These are phyloP conservation scores for Delonix regia DNA, from an alignment of 306 rosid species.

Conservation along the genomic window DNA sequence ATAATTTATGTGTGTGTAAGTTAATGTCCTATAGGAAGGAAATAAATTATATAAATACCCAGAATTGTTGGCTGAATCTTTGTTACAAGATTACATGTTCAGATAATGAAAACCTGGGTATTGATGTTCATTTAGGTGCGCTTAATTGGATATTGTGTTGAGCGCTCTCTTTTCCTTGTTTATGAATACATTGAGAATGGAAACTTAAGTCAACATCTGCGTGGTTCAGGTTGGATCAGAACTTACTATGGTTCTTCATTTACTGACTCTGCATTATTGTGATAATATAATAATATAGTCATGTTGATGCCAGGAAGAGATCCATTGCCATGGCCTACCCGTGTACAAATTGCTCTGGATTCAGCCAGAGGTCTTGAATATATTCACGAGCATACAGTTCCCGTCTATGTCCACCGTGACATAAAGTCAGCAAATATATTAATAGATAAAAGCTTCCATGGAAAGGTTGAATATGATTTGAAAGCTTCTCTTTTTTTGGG, in stretches of 20 bases:
- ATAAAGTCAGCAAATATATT: constrained; percentile 96
- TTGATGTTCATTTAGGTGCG: constrained; percentile 68
- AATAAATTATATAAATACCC: not conserved
- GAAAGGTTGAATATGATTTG: constrained; percentile 61
- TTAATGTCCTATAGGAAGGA: not conserved
- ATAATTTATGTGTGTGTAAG: no score
- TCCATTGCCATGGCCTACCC: constrained; percentile 79
- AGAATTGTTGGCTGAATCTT: not conserved
- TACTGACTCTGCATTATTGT: constrained; percentile 18
- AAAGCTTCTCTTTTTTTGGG: constrained; percentile 18
- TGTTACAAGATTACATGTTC: not conserved
- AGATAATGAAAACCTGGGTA: not conserved
- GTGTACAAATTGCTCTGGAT: constrained; percentile 95
- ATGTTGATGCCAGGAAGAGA: constrained; percentile 60
- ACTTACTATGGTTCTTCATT: constrained; percentile 23
- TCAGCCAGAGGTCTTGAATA: constrained; percentile 98
- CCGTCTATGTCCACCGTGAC: constrained; percentile 95
- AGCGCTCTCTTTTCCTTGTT: constrained; percentile 86
- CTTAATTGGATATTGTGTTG: constrained; percentile 90
- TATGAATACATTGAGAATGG: constrained; percentile 94
- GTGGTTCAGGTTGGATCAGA: constrained; percentile 72
- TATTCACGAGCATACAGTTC: constrained; percentile 98
- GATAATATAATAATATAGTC: constrained; percentile 28
- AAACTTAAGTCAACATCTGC: constrained; percentile 86
- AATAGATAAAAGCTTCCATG: constrained; percentile 82